Conservation (phyloP, 2,329 filamentous ascomycete species). For the Ambrosiella cleistominuta region DNA sequence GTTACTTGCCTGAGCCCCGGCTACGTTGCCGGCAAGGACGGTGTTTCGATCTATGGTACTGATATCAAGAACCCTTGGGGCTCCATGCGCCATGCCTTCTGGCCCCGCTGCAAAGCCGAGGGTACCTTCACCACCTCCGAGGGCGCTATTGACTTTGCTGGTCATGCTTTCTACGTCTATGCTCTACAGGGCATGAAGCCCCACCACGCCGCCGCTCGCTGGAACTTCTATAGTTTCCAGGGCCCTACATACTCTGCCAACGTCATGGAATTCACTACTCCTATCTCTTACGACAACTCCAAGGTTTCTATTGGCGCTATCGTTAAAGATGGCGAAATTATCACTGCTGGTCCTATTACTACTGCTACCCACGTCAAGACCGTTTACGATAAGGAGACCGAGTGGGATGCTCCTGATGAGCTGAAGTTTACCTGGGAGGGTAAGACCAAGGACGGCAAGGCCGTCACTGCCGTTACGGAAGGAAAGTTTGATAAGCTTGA, state of each 20-base stretch:
- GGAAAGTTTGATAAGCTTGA: slow-evolving; percentile 54
- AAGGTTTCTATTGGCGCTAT: slow-evolving; percentile 69
- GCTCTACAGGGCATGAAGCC: slow-evolving; percentile 98
- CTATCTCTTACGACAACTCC: slow-evolving; percentile 77
- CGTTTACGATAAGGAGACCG: slow-evolving; percentile 57
- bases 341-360: slow-evolving; percentile 52
- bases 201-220: slow-evolving; percentile 77
- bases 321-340: slow-evolving; percentile 60
- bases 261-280: slow-evolving; percentile 93
- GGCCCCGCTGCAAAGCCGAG: slow-evolving; percentile 70
- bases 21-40: slow-evolving; percentile 70
- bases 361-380: slow-evolving; percentile 51
- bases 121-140: slow-evolving; percentile 72
- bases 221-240: slow-evolving; percentile 92
- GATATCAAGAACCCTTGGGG: slow-evolving; percentile 81
- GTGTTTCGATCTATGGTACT: slow-evolving; percentile 70
- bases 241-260: slow-evolving; percentile 70
- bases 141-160: slow-evolving; percentile 66
- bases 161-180: slow-evolving; percentile 62
- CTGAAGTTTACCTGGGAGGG: slow-evolving; percentile 65
- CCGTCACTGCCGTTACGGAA: slow-evolving; percentile 51
- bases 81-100: slow-evolving; percentile 79
- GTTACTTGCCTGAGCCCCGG: slow-evolving; percentile 60
- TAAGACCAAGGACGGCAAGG: slow-evolving; percentile 57
- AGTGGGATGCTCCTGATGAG: slow-evolving; percentile 73